phyloP scores from a whole-genome alignment of 305 asterid genomes.

The Ilex paraguariensis region DNA sequence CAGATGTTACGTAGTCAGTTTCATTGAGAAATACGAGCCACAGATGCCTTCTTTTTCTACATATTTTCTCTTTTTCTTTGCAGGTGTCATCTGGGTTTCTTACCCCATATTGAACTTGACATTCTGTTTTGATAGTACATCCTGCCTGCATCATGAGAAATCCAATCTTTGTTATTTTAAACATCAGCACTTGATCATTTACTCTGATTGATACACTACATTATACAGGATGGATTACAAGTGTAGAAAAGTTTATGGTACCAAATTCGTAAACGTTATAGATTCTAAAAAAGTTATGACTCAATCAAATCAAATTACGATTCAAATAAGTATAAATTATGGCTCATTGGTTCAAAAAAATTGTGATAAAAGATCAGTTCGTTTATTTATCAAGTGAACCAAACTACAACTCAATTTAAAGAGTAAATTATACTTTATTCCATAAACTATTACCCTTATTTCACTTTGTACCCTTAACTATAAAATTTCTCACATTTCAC shows the following conservation, averaged over 20 bases:
- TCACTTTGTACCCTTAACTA: too few relatives aligned
- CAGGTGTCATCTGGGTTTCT: slow-evolving; percentile 23
- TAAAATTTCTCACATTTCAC: too few relatives aligned
- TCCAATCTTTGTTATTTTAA: neutral
- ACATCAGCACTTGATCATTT: neutral
- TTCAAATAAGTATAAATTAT: too few relatives aligned
- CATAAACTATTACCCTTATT: too few relatives aligned
- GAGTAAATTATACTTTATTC: neutral
- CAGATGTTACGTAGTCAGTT: slow-evolving; percentile 31
- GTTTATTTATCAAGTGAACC: neutral
- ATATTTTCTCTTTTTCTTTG: neutral
- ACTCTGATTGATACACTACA: neutral
- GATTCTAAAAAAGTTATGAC: too few relatives aligned
- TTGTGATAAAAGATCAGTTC: too few relatives aligned
- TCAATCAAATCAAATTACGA: too few relatives aligned
- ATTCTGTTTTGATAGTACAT: slow-evolving; percentile 39
- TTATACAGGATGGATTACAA: too few relatives aligned
- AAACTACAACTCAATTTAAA: neutral
- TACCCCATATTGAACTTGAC: slow-evolving; percentile 40
- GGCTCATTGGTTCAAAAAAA: too few relatives aligned
- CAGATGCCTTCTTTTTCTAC: slow-evolving; percentile 7
- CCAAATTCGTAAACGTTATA: too few relatives aligned
- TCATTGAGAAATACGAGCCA: slow-evolving; percentile 48
- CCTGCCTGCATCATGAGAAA: slow-evolving; percentile 31
- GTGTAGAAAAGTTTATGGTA: too few relatives aligned